A percentile compares a stretch with the other conserved stretches of the same genome.
Evolutionary conservation across 768 basidiomycete species (phyloP).

Genomic region (Mycena latifolia): DNA sequence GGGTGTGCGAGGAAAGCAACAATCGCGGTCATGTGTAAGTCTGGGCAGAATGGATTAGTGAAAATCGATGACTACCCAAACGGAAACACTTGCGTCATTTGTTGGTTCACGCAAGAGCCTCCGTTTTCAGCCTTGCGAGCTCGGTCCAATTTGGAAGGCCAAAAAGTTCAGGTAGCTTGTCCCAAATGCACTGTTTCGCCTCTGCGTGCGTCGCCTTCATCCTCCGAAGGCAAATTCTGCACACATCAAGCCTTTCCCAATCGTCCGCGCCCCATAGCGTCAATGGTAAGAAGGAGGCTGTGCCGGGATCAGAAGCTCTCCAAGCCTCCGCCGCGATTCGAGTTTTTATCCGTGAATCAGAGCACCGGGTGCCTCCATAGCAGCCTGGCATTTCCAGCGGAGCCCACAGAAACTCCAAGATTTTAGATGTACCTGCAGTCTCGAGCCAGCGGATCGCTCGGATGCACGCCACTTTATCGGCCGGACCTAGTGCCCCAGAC

Average conservation of each 20-base stretch:
- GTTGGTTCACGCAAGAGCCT: background rate
- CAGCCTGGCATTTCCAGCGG: background rate
- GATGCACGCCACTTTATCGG: background rate
- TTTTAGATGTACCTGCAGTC: background rate
- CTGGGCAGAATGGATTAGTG: too few species aligned
- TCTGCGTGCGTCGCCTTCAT: background rate
- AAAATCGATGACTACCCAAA: too few species aligned
- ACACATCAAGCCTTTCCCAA: background rate
- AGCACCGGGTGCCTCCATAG: background rate
- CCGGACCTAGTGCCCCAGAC: background rate
- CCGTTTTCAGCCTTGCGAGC: constrained; percentile 4
- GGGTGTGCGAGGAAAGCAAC: too few species aligned
- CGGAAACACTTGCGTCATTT: too few species aligned
- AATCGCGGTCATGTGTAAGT: too few species aligned
- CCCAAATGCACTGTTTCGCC: background rate
- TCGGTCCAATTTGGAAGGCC: constrained; percentile 9
- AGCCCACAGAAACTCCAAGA: background rate
- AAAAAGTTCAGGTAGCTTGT: background rate
- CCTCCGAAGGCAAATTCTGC: background rate
- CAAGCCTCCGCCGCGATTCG: background rate
- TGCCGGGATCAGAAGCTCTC: background rate
- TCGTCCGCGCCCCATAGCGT: background rate
- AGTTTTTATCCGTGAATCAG: background rate
- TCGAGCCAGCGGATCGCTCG: background rate
- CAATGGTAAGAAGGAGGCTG: background rate